Base-by-base conservation (phyloP, 805 yeast genomes). In the Kuraishia piskuri region DNA sequence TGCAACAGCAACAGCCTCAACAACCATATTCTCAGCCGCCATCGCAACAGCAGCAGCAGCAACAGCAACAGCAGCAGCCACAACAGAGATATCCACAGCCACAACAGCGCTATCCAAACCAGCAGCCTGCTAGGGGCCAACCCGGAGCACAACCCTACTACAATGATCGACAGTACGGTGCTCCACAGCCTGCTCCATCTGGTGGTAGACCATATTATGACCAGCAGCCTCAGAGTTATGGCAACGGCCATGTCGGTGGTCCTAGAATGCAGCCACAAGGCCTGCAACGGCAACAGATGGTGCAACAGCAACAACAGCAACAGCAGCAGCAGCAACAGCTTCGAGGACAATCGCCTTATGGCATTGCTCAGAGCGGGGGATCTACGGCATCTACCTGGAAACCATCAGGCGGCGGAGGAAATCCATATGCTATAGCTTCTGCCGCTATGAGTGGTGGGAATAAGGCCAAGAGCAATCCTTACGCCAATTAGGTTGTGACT, bases 401-500 rank as follows among this genome's bases (percentile, higher is more conserved):
- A 40, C 46, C 45, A n/a, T 24, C 40, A 12, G 40, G 40, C 14
- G 48, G 12, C 22, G 48, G 53, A 2, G 52, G 50, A 12, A 56
- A 59, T 50, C 66, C 65, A 10, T 63, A 62, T 50, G 68, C 67
- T 5, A 51, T 58, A 49, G 58, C 61, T 19, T 48, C 52, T 17
- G 50, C 53, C 8, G 56, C 55, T 1, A 53, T 47, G 55, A 50
- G 44, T 9, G 19, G 19, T n/a, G 52, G 44, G 24, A 22, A 17
- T 19, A 47, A 23, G 40, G 51, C 59, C 3, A 48, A 48, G 22
- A 36, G 19, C 19, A 54, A 52, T 26, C 50, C 50, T 12, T 31
- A 48, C 20, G 50, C 50, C 22, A 7, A 14, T 22, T 48, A 21
- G n/a, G 23, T 31, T n/a, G 17, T 10, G n/a, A n/a, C n/a, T n/a